Conservation (phyloP, 2,329 filamentous ascomycete genomes). For the Waltergamsia citrina region DNA sequence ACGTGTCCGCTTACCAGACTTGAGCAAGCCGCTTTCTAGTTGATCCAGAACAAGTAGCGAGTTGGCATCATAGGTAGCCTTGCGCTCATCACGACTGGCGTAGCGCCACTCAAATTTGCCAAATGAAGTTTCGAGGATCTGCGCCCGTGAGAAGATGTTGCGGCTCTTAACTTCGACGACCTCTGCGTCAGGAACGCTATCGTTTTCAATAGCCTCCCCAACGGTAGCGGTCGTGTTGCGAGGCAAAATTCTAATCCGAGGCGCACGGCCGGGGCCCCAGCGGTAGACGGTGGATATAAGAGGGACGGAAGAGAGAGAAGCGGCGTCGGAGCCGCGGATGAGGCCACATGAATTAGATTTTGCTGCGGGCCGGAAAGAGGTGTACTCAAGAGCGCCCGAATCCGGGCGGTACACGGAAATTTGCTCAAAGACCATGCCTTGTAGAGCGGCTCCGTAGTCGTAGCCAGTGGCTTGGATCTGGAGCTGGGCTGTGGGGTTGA, state of each 20-base stretch:
- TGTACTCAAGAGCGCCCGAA: constrained; percentile 7
- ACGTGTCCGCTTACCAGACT: constrained; percentile 4
- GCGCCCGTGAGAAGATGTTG: constrained; percentile 9
- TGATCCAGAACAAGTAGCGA: constrained; percentile 10
- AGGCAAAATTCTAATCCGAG: constrained; percentile 9
- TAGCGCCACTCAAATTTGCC: constrained; percentile 12
- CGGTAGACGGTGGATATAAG: constrained; percentile 13
- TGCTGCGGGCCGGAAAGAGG: constrained; percentile 10
- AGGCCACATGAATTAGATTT: constrained; percentile 13
- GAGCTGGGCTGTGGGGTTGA: constrained; percentile 4
- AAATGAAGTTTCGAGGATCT: constrained; percentile 10
- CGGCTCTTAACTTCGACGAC: constrained; percentile 9
- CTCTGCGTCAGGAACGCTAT: constrained; percentile 6
- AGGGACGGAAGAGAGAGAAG: constrained; percentile 4
- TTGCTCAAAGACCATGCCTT: constrained; percentile 45
- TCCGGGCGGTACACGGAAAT: constrained; percentile 5
- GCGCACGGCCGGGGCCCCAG: constrained; percentile 9
- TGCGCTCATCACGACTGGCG: constrained; percentile 6
- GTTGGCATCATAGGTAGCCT: constrained; percentile 7
- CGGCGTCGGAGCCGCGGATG: constrained; percentile 7
- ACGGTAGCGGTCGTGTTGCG: constrained; percentile 5
- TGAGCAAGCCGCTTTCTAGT: constrained; percentile 2
- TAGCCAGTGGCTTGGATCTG: constrained; percentile 6
- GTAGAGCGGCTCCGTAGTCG: constrained; percentile 3
- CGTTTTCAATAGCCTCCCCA: constrained; percentile 9